Evolutionary conservation across 2,329 filamentous ascomycete genomes (phyloP).

Genomic region (Apiospora koreana): DNA sequence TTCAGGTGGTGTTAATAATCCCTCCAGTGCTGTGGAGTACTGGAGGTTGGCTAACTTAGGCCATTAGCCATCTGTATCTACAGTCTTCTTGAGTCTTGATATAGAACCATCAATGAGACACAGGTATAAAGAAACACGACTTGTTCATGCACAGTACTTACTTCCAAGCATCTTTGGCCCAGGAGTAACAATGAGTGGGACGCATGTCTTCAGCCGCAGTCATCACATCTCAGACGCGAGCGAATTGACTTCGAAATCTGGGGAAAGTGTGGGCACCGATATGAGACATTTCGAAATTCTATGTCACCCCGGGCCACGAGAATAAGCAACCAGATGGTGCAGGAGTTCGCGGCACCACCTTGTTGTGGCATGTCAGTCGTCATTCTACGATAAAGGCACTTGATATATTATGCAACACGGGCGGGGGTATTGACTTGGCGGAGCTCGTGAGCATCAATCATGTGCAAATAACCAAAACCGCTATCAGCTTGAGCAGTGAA

Average conservation of each 20-base stretch:
- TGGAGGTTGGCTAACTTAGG: not conserved
- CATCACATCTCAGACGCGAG: not conserved
- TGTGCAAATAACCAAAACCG: not conserved
- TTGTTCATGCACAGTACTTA: not conserved
- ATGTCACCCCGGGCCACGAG: not conserved
- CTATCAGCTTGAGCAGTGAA: not conserved
- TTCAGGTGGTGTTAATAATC: not conserved
- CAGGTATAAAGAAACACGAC: not conserved
- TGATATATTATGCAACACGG: not conserved
- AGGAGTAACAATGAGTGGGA: not conserved
- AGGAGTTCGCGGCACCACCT: not conserved
- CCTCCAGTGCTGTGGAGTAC: not conserved
- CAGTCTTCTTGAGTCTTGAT: too few species aligned
- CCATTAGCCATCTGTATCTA: not conserved
- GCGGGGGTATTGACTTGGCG: not conserved
- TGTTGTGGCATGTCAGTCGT: not conserved
- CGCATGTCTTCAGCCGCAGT: not conserved
- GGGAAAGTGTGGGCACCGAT: not conserved
- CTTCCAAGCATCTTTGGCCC: not conserved
- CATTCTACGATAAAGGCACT: not conserved
- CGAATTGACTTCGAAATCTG: constrained; percentile 1
- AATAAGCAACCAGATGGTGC: not conserved
- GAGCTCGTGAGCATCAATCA: not conserved
- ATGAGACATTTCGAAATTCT: not conserved
- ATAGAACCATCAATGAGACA: not conserved